Base-by-base conservation (phyloP, 2,329 filamentous ascomycete genomes). In the Cladosporium sp. region DNA sequence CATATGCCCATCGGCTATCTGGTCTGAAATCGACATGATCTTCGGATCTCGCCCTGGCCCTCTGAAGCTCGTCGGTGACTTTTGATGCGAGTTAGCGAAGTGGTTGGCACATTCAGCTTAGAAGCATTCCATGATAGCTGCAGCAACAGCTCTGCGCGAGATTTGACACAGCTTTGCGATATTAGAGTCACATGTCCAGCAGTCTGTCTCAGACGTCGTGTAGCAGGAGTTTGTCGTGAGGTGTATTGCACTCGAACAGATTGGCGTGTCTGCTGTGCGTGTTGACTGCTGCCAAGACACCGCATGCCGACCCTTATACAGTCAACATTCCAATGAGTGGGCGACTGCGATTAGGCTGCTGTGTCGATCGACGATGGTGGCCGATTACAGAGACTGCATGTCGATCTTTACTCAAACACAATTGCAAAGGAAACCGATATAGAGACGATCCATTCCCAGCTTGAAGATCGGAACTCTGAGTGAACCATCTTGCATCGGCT, bases 151-250 rank as follows among this genome's bases (percentile, higher is more conserved):
- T 15, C 19, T 9, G 5, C 35, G 36, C 34, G 20, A 51, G 24
- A 48, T 48, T 19, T 17, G 12, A 37, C 19, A 6, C 51, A 44
- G 25, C 17, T n/a, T n/a, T 32, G 7, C 15, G 45, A 32, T 48
- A 19, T 3, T 28, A 35, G 28, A 3, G 28, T 45, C 51, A 39
- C 35, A 44, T 36, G 17, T 20, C 13, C 24, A 55, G 52, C 52
- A 37, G 37, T 32, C 13, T 55, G 52, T 55, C 40, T 55, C 52
- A 55, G 52, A 40, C 6, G 28, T 54, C 39, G 51, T 54, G 39
- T 37, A 55, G 37, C 36, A 47, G 22, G 13, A 4, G 32, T 24
- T 17, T 12, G 13, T 17, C 8, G 6, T 4, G 12, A 44, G 25
- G 15, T 39, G 35, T 52, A 28, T 44, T 19, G 39, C 36, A 13